Percentiles rank a stretch among this genome's conserved stretches.
Evolutionary conservation across 352 stramenopile genomes (phyloP).

Genomic region (Pseudoperonospora humuli): DNA sequence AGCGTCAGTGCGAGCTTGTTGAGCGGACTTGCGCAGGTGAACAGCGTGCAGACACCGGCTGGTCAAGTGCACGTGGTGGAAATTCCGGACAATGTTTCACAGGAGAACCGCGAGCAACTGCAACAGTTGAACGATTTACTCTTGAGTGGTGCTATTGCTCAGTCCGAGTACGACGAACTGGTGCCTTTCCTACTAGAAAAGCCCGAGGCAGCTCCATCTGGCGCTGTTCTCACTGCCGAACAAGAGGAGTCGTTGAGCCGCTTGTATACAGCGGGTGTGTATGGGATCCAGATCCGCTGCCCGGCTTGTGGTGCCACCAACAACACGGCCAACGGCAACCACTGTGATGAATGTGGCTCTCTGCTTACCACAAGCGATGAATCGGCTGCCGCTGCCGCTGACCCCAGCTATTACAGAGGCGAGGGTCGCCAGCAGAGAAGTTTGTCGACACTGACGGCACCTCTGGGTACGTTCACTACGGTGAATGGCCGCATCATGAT

Average conservation of each 20-base stretch:
- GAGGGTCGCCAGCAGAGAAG: conserved; percentile 48
- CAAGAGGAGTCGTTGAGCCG: conserved; percentile 78
- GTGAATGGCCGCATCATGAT: conserved; percentile 75
- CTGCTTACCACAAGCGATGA: conserved; percentile 76
- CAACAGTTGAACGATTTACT: conserved; percentile 82
- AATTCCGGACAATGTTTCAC: conserved; percentile 73
- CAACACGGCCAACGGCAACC: conserved; percentile 85
- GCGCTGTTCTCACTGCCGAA: conserved; percentile 63
- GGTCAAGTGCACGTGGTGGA: conserved; percentile 77
- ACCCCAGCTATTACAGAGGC: conserved; percentile 45
- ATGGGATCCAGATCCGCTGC: conserved; percentile 83
- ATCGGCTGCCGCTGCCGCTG: conserved; percentile 32
- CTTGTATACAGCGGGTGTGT: conserved; percentile 66
- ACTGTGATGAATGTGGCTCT: conserved; percentile 81
- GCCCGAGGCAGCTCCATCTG: conserved; percentile 42
- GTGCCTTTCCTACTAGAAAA: conserved; percentile 82
- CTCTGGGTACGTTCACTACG: conserved; percentile 69
- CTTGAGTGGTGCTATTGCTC: conserved; percentile 71
- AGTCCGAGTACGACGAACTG: conserved; percentile 82
- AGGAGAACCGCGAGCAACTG: conserved; percentile 83
- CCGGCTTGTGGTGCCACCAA: conserved; percentile 78
- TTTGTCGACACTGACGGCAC: conserved; percentile 56
- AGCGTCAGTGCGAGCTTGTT: conserved; percentile 71
- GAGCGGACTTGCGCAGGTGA: conserved; percentile 71
- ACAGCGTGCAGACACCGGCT: conserved; percentile 52